Conservation (phyloP, 495 filamentous ascomycete genomes). For the Penicillium lagena region DNA sequence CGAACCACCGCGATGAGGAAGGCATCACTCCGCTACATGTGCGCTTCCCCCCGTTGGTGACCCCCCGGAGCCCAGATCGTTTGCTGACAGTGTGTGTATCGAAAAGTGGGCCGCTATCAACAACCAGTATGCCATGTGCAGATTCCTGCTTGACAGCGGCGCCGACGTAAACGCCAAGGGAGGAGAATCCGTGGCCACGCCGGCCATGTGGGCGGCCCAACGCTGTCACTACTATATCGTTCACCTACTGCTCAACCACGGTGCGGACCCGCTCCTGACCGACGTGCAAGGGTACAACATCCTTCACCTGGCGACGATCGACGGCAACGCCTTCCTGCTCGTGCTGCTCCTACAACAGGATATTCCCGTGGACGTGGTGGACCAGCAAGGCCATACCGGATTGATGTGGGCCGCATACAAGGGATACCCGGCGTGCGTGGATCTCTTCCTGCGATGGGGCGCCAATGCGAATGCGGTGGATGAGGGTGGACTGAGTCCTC, state of each 20-base stretch:
- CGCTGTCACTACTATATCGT: constrained; percentile 85
- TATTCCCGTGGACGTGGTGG: constrained; percentile 84
- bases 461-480: constrained; percentile 87
- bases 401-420: constrained; percentile 99
- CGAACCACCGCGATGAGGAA: constrained; percentile 78
- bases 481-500: constrained; percentile 83
- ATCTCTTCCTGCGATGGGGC: constrained; percentile 90
- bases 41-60: constrained; percentile 19
- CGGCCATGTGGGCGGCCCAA: constrained; percentile 95
- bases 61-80: background rate
- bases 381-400: constrained; percentile 82
- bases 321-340: constrained; percentile 93
- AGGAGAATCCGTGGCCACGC: constrained; percentile 87
- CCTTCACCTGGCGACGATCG: constrained; percentile 91
- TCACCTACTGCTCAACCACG: constrained; percentile 73
- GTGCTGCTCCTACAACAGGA: constrained; percentile 83
- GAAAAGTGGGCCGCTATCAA: constrained; percentile 97
- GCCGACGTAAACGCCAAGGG: constrained; percentile 92
- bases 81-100: constrained; percentile 9
- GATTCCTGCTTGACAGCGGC: constrained; percentile 83
- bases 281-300: constrained; percentile 96
- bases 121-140: constrained; percentile 93
- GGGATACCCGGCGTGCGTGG: constrained; percentile 83
- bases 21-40: constrained; percentile 95
- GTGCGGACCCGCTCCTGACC: constrained; percentile 81